Evolutionary conservation across 139 green algal species (phyloP).

Genomic region (Coccomyxa sp.): DNA sequence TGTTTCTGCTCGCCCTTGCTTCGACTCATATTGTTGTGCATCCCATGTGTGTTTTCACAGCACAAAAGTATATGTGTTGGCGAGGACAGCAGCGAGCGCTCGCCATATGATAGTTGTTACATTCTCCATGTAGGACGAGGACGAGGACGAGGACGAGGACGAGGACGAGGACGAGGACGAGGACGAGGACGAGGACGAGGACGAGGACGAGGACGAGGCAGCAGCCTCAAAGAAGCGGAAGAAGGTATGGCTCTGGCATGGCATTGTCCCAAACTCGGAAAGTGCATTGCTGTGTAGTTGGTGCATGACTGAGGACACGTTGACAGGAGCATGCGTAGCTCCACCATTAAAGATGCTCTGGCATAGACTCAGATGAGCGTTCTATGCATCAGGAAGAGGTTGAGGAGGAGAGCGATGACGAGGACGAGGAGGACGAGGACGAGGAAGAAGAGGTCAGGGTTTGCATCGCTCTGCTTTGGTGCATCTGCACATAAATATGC

Average conservation of each 20-base stretch:
- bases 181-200: not conserved
- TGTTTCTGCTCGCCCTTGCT: not conserved
- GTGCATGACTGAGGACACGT: not conserved
- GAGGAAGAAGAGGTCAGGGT: not conserved
- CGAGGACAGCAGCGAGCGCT: not conserved
- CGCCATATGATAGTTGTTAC: too few relatives aligned
- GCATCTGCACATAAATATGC: too few relatives aligned
- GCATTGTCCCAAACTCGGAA: not conserved
- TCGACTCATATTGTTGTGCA: not conserved
- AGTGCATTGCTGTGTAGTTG: not conserved
- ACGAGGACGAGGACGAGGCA: not conserved
- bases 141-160: slow-evolving; percentile 1
- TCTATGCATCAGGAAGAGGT: not conserved
- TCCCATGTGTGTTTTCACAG: not conserved
- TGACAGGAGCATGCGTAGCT: not conserved
- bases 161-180: not conserved
- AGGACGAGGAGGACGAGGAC: not conserved
- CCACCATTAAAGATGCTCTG: not conserved
- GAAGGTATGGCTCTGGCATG: not conserved
- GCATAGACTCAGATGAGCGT: not conserved
- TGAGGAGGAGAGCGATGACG: not conserved
- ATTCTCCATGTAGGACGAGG: not conserved
- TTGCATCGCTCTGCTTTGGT: not conserved
- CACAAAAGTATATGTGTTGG: not conserved
- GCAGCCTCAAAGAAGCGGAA: slow-evolving; percentile 7